Conservation (phyloP, 2,329 filamentous ascomycete genomes). For the Xylaria sp. region DNA sequence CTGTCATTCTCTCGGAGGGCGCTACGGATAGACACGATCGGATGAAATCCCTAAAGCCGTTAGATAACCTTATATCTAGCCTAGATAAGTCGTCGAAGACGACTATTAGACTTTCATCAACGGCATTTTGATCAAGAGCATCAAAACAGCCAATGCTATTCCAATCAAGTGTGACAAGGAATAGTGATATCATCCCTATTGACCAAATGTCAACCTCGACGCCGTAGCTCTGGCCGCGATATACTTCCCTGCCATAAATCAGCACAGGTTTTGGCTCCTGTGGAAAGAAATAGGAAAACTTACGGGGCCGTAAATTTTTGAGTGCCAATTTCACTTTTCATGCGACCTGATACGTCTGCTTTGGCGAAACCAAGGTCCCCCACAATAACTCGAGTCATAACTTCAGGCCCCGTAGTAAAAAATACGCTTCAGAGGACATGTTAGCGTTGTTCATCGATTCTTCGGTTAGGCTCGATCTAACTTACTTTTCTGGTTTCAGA, state of each 20-base stretch:
- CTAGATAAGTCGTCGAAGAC: slow-evolving; percentile 22
- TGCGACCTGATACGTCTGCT: slow-evolving; percentile 55
- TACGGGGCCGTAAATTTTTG: slow-evolving; percentile 63
- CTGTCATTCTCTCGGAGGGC: slow-evolving; percentile 50
- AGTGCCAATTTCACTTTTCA: slow-evolving; percentile 61
- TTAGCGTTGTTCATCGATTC: slow-evolving; percentile 1
- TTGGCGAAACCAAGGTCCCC: slow-evolving; percentile 65
- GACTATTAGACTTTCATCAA: slow-evolving; percentile 37
- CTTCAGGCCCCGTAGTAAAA: slow-evolving; percentile 58
- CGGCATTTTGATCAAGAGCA: slow-evolving; percentile 40
- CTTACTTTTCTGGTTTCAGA: slow-evolving; percentile 60
- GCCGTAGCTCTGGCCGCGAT: slow-evolving; percentile 47
- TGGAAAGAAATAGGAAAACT: slow-evolving; percentile 41
- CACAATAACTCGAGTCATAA: slow-evolving; percentile 60
- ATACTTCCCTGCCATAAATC: slow-evolving; percentile 54
- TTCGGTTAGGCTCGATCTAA: background rate
- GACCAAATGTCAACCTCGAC: slow-evolving; percentile 64
- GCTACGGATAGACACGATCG: slow-evolving; percentile 51
- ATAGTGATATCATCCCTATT: slow-evolving; percentile 59
- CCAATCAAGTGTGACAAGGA: slow-evolving; percentile 42
- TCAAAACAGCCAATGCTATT: slow-evolving; percentile 37
- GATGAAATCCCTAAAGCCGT: slow-evolving; percentile 50
- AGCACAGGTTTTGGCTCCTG: background rate
- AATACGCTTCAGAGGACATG: slow-evolving; percentile 57
- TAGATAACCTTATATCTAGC: slow-evolving; percentile 30